Base-by-base conservation (phyloP, 345 rosid species). In the Eucalyptus urophylla region DNA sequence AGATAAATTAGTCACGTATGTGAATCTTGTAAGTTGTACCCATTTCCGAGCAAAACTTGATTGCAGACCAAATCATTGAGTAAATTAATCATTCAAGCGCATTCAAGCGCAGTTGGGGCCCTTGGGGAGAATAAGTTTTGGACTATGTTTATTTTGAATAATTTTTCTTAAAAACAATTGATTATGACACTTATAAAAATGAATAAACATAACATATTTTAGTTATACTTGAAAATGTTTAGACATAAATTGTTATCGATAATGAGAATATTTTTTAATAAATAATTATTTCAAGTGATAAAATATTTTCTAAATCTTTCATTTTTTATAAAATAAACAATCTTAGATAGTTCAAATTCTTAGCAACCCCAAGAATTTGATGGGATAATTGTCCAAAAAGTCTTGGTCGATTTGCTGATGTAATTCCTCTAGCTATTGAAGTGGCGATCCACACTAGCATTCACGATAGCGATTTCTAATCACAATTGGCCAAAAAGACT, bases 391-490 rank as follows among this genome's bases (percentile, higher is more conserved):
- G 5, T 37, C 7, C 25, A 72, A 17, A 11, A 72, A 19, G 2
- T 5, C 44, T 72, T 11, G 22, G 47, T 1, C 27, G 2, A 76
- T 37, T 37, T 76, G 14, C 2, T 1, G 0, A 76, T 10, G 1
- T 21, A 11, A 11, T 76, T 22, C 9, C 11, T 40, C 5, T 21
- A 21, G 8, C 5, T 76, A 76, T 24, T 11, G 1, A 40, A 0
- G 0, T 0, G 3, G 3, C 5, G 0, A 76, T 40, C 11, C 58
- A 19, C 11, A 53, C 0, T 53, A 7, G 2, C 0, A 53, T 17
- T 51, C 8, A 49, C 0, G 17, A 49, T 6, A 33, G 2, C 3
- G 4, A 17, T 16, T 31, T 69, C 1, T 4, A 2, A 69, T 0
- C 2, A 33, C 0, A 69, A 33, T 69, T 33, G 44, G 8, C 0